phyloP scores from a whole-genome alignment of 148 eudicot species.

The Pharnaceum exiguum region DNA sequence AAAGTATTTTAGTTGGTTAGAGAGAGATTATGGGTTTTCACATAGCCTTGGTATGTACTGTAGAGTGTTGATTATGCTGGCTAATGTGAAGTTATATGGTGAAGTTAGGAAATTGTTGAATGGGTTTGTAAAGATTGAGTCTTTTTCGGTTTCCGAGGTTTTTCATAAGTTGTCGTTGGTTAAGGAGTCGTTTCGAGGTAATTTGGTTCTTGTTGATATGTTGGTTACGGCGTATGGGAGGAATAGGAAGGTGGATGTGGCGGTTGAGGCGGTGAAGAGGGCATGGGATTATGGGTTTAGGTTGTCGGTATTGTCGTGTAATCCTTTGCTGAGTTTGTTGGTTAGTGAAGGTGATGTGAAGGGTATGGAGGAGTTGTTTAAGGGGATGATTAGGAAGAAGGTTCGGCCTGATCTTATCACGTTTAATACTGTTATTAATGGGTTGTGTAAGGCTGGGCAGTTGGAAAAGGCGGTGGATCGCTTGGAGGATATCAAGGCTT shows the following conservation, averaged over 20 bases:
- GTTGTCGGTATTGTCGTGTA: constrained; percentile 50
- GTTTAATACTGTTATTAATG: constrained; percentile 57
- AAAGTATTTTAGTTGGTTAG: constrained; percentile 46
- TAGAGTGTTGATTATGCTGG: constrained; percentile 34
- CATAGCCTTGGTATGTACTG: constrained; percentile 37
- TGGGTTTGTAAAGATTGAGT: constrained; percentile 32
- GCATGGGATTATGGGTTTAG: constrained; percentile 68
- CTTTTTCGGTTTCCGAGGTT: constrained; percentile 34
- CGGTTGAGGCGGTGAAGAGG: constrained; percentile 53
- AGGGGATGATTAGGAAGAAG: constrained; percentile 59
- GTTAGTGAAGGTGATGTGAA: constrained; percentile 41
- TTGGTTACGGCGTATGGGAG: constrained; percentile 41
- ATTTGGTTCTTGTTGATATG: constrained; percentile 53
- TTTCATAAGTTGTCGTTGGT: constrained; percentile 34
- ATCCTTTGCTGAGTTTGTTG: constrained; percentile 47
- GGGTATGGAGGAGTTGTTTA: constrained; percentile 43
- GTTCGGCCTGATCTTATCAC: constrained; percentile 45
- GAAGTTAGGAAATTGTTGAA: constrained; percentile 51
- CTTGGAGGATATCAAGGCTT: constrained; percentile 64
- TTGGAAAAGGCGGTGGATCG: constrained; percentile 58
- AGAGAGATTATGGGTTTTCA: constrained; percentile 26
- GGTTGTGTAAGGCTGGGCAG: constrained; percentile 57
- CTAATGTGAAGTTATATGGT: constrained; percentile 31
- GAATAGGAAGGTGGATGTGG: constrained; percentile 38
- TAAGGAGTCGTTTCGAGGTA: constrained; percentile 28